Percentiles rank a stretch among this genome's conserved stretches.
Conservation (phyloP, 2,329 filamentous ascomycete genomes). For the Graphiopsis chlorocephala region DNA sequence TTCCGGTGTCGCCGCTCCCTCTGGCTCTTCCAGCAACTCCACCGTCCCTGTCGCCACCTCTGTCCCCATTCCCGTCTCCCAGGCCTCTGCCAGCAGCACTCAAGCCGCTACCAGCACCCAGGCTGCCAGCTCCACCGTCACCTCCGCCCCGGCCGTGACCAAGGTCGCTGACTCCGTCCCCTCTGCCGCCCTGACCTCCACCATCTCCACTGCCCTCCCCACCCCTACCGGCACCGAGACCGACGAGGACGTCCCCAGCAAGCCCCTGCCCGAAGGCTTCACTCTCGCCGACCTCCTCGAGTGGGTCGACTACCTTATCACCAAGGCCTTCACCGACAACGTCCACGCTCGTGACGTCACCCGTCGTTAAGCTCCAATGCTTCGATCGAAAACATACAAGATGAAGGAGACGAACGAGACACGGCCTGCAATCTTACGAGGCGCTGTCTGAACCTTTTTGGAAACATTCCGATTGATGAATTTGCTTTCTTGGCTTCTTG, state of each 20-base stretch:
- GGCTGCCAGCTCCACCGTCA: constrained; percentile 13
- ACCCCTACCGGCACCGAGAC: constrained; percentile 7
- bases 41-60: neutral
- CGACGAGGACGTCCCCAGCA: constrained; percentile 18
- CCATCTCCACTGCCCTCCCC: constrained; percentile 1
- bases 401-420: neutral
- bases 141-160: constrained; percentile 18
- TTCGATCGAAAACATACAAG: neutral
- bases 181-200: constrained; percentile 11
- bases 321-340: constrained; percentile 5
- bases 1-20: neutral
- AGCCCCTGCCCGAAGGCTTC: constrained; percentile 28
- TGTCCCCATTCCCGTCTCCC: neutral
- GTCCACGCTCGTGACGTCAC: constrained; percentile 7
- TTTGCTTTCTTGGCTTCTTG: neutral
- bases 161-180: constrained; percentile 20
- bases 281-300: constrained; percentile 27
- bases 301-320: constrained; percentile 11
- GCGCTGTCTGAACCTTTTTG: neutral
- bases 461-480: neutral
- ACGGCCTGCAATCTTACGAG: neutral
- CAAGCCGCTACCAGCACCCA: neutral
- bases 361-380: neutral
- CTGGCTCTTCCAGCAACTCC: neutral
- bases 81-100: neutral